Percentiles rank a stretch among this genome's conserved stretches.
phyloP scores from a whole-genome alignment of 2,329 filamentous ascomycete genomes.

The Fusarium algeriense region DNA sequence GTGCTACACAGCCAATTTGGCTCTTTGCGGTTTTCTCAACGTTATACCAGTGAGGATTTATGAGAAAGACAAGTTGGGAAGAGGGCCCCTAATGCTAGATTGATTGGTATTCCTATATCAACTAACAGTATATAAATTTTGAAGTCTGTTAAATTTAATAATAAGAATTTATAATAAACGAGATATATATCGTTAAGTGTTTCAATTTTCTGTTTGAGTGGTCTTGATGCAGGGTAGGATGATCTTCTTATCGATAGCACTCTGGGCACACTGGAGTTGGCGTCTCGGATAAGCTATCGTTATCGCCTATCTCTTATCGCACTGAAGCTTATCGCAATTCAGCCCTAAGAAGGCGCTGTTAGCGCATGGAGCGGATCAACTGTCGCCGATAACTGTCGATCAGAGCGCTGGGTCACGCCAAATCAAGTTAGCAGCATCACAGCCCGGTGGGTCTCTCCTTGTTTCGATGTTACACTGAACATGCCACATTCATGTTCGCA shows the following conservation, averaged over 20 bases:
- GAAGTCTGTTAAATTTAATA: too few relatives aligned
- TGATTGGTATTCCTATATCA: too few relatives aligned
- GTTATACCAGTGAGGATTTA: too few relatives aligned
- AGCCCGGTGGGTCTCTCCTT: neutral
- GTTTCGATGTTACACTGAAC: neutral
- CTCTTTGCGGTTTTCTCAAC: too few relatives aligned
- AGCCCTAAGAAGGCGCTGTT: slow-evolving; percentile 14
- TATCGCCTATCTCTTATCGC: neutral
- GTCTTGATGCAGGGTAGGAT: neutral
- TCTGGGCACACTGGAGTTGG: accelerated
- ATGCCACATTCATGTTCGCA: neutral
- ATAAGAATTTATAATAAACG: too few relatives aligned
- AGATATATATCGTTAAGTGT: too few relatives aligned
- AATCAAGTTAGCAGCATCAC: neutral
- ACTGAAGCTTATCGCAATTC: neutral
- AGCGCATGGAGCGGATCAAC: neutral
- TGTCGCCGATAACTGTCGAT: neutral
- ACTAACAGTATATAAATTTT: too few relatives aligned
- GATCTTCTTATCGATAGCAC: neutral
- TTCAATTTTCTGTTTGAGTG: too few relatives aligned
- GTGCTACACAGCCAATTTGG: too few relatives aligned
- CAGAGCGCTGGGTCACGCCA: slow-evolving; percentile 1
- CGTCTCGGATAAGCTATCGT: neutral
- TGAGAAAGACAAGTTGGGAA: too few relatives aligned
- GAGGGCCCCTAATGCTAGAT: too few relatives aligned